A percentile compares a stretch with the other conserved stretches of the same genome.
These are phyloP conservation scores for Flaveria linearis DNA, from an alignment of 129 eudicot genomes.

Conservation along the genomic window DNA sequence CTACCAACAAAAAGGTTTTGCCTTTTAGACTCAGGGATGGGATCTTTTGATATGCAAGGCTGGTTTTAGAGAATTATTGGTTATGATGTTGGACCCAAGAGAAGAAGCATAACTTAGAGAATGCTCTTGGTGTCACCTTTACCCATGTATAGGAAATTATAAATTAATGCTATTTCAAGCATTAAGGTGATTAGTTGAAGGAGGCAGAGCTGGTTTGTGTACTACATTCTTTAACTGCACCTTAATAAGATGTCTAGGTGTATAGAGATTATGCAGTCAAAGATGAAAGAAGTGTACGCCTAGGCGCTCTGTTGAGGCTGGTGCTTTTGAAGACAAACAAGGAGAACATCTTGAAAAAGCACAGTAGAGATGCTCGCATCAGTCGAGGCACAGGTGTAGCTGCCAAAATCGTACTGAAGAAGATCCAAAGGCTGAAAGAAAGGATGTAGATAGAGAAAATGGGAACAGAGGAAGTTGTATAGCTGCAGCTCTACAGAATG, in stretches of 20 bases:
- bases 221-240: not conserved
- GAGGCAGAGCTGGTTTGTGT: slow-evolving; percentile 1
- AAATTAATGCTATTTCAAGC: slow-evolving; percentile 1
- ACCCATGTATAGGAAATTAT: not conserved
- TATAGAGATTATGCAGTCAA: not conserved
- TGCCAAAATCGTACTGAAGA: not conserved
- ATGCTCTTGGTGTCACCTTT: not conserved
- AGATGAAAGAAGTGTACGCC: not conserved
- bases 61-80: not conserved
- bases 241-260: not conserved
- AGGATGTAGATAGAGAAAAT: not conserved
- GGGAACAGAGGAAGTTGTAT: not conserved
- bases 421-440: not conserved
- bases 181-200: slow-evolving; percentile 21
- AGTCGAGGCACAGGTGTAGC: not conserved
- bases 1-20: not conserved
- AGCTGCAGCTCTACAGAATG: not conserved
- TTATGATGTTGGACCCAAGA: not conserved
- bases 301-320: no score
- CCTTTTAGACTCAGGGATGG: slow-evolving; percentile 12
- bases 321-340: not conserved
- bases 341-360: not conserved
- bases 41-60: slow-evolving; percentile 14
- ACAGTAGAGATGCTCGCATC: not conserved
- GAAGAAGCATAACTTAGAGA: not conserved